Evolutionary conservation across 805 yeast genomes (phyloP).

Genomic region (Ogataea kodamae): DNA sequence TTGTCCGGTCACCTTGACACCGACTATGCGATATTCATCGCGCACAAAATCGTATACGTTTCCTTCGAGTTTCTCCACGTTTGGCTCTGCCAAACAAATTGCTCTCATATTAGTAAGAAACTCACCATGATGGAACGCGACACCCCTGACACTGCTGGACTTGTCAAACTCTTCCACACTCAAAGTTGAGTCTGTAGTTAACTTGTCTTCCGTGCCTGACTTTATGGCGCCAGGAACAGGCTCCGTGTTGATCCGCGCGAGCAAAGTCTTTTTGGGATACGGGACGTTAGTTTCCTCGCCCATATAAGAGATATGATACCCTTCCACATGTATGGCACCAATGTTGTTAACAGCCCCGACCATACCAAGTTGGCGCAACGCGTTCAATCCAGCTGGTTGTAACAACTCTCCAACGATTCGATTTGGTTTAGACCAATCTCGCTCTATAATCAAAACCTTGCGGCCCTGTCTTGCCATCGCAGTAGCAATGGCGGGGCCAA

Average conservation of each 20-base stretch:
- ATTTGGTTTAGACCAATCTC: constrained; percentile 91
- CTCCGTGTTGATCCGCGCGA: constrained; percentile 41
- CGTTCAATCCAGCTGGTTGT: constrained; percentile 95
- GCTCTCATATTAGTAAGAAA: constrained; percentile 73
- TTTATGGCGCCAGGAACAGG: constrained; percentile 52
- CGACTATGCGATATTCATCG: constrained; percentile 57
- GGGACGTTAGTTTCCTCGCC: constrained; percentile 56
- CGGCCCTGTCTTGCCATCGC: constrained; percentile 89
- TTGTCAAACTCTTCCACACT: constrained; percentile 52
- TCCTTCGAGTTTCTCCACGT: constrained; percentile 78
- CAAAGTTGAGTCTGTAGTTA: constrained; percentile 47
- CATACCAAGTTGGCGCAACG: constrained; percentile 81
- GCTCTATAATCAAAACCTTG: constrained; percentile 71
- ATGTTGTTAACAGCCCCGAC: constrained; percentile 67
- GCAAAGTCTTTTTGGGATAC: constrained; percentile 63
- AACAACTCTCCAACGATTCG: constrained; percentile 95
- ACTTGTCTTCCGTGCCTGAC: constrained; percentile 55
- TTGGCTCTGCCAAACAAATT: constrained; percentile 64
- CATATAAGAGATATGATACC: constrained; percentile 74
- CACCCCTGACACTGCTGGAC: constrained; percentile 61
- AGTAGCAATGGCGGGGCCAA: constrained; percentile 91
- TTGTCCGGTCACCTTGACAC: constrained; percentile 59
- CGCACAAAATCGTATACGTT: constrained; percentile 68
- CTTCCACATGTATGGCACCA: constrained; percentile 72
- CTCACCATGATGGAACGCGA: constrained; percentile 90